These are phyloP conservation scores for Phytophthora fragariaefolia DNA, from an alignment of 352 stramenopile species.

Conservation along the genomic window DNA sequence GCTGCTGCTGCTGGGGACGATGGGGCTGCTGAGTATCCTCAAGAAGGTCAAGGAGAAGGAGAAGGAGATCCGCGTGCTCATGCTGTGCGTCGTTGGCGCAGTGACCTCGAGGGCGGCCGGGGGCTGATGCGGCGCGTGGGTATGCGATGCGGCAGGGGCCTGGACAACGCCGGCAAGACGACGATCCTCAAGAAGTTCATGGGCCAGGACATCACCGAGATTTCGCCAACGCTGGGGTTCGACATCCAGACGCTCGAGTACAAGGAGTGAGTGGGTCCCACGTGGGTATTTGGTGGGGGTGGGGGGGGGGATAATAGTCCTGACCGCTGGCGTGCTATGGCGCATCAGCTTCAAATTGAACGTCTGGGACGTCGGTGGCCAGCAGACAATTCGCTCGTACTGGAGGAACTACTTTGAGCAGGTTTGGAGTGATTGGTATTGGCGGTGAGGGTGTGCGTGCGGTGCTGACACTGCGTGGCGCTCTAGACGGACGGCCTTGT, in stretches of 20 bases:
- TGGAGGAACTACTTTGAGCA: slow-evolving; percentile 99
- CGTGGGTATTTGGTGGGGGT: not conserved
- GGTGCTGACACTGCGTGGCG: not conserved
- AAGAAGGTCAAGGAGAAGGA: slow-evolving; percentile 99
- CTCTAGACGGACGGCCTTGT: slow-evolving; percentile 97
- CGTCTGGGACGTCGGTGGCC: slow-evolving; percentile 98
- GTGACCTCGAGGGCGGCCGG: not conserved
- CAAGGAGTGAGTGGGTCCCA: slow-evolving; percentile 63
- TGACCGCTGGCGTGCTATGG: not conserved
- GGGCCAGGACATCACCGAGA: slow-evolving; percentile 96
- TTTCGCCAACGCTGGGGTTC: slow-evolving; percentile 98
- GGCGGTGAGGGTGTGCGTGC: not conserved
- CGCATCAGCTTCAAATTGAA: slow-evolving; percentile 96
- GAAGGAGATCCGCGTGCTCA: slow-evolving; percentile 98
- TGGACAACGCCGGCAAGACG: slow-evolving; percentile 99
- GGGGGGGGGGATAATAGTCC: not conserved
- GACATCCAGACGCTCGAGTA: slow-evolving; percentile 99
- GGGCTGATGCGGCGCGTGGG: slow-evolving; percentile 12
- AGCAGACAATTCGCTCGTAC: slow-evolving; percentile 99
- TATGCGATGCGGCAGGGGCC: slow-evolving; percentile 67
- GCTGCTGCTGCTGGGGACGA: slow-evolving; percentile 40
- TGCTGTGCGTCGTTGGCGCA: slow-evolving; percentile 86
- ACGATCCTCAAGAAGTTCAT: slow-evolving; percentile 99
- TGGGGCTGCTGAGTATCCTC: slow-evolving; percentile 94
- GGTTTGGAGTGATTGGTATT: slow-evolving; percentile 11